Percentiles rank a stretch among this genome's conserved stretches.
These are phyloP conservation scores for Rusavskia elegans DNA, from an alignment of 495 filamentous ascomycete genomes.

Conservation along the genomic window DNA sequence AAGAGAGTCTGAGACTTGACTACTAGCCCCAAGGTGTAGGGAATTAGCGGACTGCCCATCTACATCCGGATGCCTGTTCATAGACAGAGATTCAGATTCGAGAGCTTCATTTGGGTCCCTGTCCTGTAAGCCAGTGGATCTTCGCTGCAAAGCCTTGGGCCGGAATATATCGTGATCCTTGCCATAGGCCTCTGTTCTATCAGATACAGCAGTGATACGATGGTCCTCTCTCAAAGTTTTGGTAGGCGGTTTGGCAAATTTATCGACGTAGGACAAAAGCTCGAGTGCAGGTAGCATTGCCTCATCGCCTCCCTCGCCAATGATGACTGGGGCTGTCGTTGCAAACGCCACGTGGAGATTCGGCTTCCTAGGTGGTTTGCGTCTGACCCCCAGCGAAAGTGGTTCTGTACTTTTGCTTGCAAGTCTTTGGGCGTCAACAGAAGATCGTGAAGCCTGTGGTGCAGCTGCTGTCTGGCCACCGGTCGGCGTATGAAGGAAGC, in stretches of 20 bases:
- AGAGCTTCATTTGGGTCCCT: not conserved
- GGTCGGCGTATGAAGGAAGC: slow-evolving; percentile 20
- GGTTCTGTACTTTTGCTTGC: slow-evolving; percentile 9
- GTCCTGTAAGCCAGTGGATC: slow-evolving; percentile 1
- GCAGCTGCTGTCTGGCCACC: slow-evolving; percentile 9
- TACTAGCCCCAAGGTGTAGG: no score
- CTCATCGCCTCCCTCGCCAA: slow-evolving; percentile 80
- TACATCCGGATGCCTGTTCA: no score
- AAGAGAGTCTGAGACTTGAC: no score
- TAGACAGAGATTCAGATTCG: not conserved
- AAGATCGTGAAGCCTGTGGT: slow-evolving; percentile 4
- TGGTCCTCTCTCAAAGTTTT: not conserved
- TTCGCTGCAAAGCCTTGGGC: not conserved
- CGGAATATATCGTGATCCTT: not conserved
- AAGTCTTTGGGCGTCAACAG: not conserved
- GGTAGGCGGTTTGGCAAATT: slow-evolving; percentile 3
- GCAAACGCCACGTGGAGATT: slow-evolving; percentile 58
- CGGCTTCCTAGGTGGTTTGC: slow-evolving; percentile 32
- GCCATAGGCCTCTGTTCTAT: not conserved
- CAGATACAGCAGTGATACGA: not conserved
- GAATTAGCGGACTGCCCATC: no score
- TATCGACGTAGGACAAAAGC: slow-evolving; percentile 38
- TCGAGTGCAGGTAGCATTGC: slow-evolving; percentile 51
- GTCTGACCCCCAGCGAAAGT: slow-evolving; percentile 5
- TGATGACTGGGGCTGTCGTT: slow-evolving; percentile 50